phyloP scores from a whole-genome alignment of 257 asterid species.

The Handroanthus guayacan region DNA sequence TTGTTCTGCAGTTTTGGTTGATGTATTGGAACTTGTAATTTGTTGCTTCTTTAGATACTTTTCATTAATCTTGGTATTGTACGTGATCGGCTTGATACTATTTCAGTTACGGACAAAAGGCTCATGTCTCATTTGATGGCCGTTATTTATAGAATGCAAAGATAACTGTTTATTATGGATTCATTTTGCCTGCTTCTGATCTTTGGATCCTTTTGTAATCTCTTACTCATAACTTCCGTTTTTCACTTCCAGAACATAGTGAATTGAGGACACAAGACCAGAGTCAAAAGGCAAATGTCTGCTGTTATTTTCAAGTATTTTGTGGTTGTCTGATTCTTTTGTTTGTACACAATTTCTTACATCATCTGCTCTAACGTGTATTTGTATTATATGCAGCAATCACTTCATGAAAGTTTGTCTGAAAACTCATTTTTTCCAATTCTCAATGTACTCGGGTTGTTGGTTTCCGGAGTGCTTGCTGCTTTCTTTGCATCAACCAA shows the following conservation, averaged over 20 bases:
- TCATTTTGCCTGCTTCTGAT: too few relatives aligned
- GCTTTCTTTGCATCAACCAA: slow-evolving; percentile 61
- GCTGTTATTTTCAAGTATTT: slow-evolving; percentile 22
- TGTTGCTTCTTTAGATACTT: too few relatives aligned
- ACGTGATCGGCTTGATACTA: too few relatives aligned
- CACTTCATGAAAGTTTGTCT: slow-evolving; percentile 49
- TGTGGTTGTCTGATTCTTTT: not conserved
- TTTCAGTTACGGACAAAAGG: too few relatives aligned
- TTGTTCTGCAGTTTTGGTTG: too few relatives aligned
- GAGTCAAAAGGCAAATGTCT: slow-evolving; percentile 61
- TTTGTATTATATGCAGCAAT: slow-evolving; percentile 51
- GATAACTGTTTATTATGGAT: too few relatives aligned
- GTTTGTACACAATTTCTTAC: slow-evolving; percentile 26
- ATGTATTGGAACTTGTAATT: too few relatives aligned
- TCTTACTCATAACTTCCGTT: slow-evolving; percentile 25
- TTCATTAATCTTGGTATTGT: too few relatives aligned
- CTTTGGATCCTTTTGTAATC: slow-evolving; percentile 17
- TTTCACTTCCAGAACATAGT: slow-evolving; percentile 54
- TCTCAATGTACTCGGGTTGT: slow-evolving; percentile 65
- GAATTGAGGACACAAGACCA: slow-evolving; percentile 43
- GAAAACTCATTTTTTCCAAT: slow-evolving; percentile 56
- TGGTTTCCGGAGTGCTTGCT: slow-evolving; percentile 72
- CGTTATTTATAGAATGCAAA: too few relatives aligned
- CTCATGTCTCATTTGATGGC: too few relatives aligned
- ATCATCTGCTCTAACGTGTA: slow-evolving; percentile 37